Evolutionary conservation across 202 grass and related monocot genomes (phyloP), one percentile per base, ranked within the genome.

Genomic region (Schoenoplectus tabernaemontani): DNA sequence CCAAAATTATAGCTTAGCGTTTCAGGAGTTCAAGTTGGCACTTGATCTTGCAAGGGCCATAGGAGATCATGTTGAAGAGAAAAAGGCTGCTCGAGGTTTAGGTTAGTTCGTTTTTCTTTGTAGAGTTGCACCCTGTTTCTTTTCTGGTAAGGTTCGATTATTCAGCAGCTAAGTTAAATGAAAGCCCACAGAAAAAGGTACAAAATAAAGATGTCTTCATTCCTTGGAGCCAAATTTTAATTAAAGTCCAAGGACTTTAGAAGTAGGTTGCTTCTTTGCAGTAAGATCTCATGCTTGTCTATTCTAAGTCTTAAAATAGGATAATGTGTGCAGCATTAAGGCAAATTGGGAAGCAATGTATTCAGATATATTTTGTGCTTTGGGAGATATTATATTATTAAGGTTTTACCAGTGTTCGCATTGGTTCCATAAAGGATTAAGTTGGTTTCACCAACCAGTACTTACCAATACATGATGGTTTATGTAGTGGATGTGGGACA

Each of bases 21-120:
- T 95, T 87, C 61, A 69, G 76, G 92, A 99, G 75, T 99, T 99
- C 50, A 99, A 95, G 71, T 85, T 80, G 39, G 91, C 96, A 78
- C 85, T 93, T 71, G 90, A 93, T 83, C 86, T 95, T 77, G 90
- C 96, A 76, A 85, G 87, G 80, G 64, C 77, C 71, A 78, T 99
- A 64, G 83, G 86, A 80, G 96, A 99, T 86, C 88, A 99, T 80
- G 90, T 99, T 59, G 92, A 99, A 84, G 85, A 92, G 83, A 99
- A 95, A 88, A 99, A 99, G 59, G 96, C 96, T 4, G 86, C 92
- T 66, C 82, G 91, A 86, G 95, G 95, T 83, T 82, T 98, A 92
- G 95, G 95, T 97, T 56, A 65, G 82, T 88, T 84, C 28, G 17
- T 78, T 80, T 30, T 74, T 59, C 77, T 13, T 24, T 67, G 32